Conservation (phyloP, 306 rosid genomes). For the Fagus sylvatica region DNA sequence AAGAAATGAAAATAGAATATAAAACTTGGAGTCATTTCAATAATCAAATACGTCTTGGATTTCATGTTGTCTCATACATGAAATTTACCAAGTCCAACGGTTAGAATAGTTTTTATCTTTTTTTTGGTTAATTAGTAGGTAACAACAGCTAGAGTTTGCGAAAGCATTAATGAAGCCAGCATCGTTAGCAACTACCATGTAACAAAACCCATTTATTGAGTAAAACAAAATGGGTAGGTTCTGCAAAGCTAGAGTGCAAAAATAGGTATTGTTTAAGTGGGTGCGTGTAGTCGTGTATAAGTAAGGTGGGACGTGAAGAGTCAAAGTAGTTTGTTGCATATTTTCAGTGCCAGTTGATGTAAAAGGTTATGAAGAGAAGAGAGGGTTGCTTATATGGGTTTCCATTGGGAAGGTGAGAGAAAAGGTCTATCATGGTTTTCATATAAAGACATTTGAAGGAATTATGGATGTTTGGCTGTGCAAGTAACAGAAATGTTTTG, state of each 20-base stretch:
- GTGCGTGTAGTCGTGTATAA: not conserved
- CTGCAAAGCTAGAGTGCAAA: slow-evolving; percentile 21
- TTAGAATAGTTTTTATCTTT: not conserved
- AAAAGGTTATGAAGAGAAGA: slow-evolving; percentile 38
- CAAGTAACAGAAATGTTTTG: slow-evolving; percentile 50
- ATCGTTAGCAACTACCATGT: slow-evolving; percentile 14
- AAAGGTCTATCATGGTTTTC: slow-evolving; percentile 74
- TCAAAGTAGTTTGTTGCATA: slow-evolving; percentile 65
- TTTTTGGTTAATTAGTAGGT: not conserved
- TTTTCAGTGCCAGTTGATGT: slow-evolving; percentile 38
- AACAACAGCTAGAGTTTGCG: slow-evolving; percentile 3
- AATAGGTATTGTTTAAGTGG: slow-evolving; percentile 13
- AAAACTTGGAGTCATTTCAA: not conserved
- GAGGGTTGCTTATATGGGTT: slow-evolving; percentile 54
- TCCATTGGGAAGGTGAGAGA: slow-evolving; percentile 50
- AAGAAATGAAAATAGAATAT: not conserved
- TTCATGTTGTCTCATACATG: not conserved
- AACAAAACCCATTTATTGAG: slow-evolving; percentile 43
- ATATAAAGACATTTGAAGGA: slow-evolving; percentile 53
- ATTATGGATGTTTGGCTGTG: slow-evolving; percentile 40
- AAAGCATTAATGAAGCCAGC: slow-evolving; percentile 35
- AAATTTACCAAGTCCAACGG: not conserved
- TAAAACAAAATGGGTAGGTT: slow-evolving; percentile 23
- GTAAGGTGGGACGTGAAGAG: slow-evolving; percentile 38
- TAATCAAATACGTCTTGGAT: too few relatives aligned